phyloP scores from a whole-genome alignment of 139 green algal genomes.

The Cymbomonas tetramitiformis region DNA sequence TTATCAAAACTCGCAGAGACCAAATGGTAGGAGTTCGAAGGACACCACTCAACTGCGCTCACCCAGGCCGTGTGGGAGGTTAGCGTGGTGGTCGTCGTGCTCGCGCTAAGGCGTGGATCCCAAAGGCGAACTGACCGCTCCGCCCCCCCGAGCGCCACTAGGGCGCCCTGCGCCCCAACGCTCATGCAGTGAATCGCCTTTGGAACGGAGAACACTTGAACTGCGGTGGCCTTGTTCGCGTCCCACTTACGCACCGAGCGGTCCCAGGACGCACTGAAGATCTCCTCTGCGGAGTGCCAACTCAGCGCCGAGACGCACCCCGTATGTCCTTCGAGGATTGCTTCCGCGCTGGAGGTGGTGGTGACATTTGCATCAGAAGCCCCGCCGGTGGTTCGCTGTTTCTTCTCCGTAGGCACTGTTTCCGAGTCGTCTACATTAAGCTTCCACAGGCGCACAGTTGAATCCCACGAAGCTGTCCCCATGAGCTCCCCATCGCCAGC shows the following conservation, averaged over 20 bases:
- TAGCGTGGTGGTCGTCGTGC: background rate
- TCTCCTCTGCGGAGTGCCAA: constrained; percentile 30
- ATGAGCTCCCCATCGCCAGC: constrained; percentile 3
- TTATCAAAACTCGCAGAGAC: constrained; percentile 35
- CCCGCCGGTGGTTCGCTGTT: background rate
- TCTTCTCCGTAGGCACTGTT: background rate
- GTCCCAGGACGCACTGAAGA: constrained; percentile 63
- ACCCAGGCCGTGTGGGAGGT: constrained; percentile 31
- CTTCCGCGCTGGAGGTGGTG: no score
- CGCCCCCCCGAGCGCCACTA: constrained; percentile 55
- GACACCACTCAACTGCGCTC: constrained; percentile 42
- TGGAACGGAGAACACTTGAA: constrained; percentile 45
- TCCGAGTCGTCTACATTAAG: background rate
- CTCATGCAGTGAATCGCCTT: constrained; percentile 54
- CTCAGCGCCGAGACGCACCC: constrained; percentile 46
- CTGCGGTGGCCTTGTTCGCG: constrained; percentile 25
- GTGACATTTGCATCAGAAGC: no score
- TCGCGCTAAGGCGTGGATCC: constrained; percentile 37
- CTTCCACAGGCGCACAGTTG: constrained; percentile 33
- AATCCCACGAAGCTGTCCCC: constrained; percentile 45
- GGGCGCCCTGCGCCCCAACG: background rate
- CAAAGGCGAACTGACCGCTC: constrained; percentile 55
- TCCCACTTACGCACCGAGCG: constrained; percentile 61
- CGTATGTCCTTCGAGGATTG: constrained; percentile 38
- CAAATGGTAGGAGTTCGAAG: constrained; percentile 43